Evolutionary conservation across 495 filamentous ascomycete species (phyloP), one percentile per base, ranked within the genome.

Genomic region (Poronia punctata): DNA sequence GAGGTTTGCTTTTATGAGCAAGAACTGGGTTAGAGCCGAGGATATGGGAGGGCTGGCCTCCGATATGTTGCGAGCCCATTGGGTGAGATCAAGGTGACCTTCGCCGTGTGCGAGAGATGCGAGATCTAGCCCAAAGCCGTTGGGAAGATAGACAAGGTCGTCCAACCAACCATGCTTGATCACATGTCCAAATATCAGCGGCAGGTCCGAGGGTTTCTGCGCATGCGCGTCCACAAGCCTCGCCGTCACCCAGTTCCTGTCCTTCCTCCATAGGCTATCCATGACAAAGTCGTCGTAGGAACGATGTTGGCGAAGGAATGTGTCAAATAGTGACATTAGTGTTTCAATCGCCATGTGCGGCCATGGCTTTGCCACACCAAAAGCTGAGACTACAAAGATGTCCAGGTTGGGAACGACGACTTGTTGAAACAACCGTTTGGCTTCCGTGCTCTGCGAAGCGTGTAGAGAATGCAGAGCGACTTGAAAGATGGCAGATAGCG

Each of bases 41-140:
- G 79, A 76, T 56, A 92, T 80, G 28, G 80, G 71, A 9, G 62
- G 53, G 43, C 71, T 66, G 42, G 79, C 72, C 17, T 80, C 69
- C 6, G 75, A 63, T 26, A 79, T 78, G 40, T 75, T 76, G 29
- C 79, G 76, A 21, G 83, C 72, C 93, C 93, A 98, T 39, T 83
- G 72, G 27, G 84, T 74, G 15, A 97, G 63, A 52, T 96, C 83
- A 37, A 94, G 79, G 10, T 79, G 68, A 9, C 80, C 79, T 47
- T 83, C 83, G 4, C 84, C 81, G 61, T 95, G 88, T n/a, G 87
- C 88, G 21, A 88, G 71, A 20, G 88, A 83, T 9, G 86, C 84
- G 37, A 99, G 75, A 60, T 99, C 92, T 32, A 95, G 76, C 8
- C 85, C 84, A 53, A 98, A 84, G 0, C 80, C 83, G 48, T 80